Evolutionary conservation across 2,329 filamentous ascomycete genomes (phyloP), one percentile per base, ranked within the genome.

Genomic region (Sporothrix euskadiensis): DNA sequence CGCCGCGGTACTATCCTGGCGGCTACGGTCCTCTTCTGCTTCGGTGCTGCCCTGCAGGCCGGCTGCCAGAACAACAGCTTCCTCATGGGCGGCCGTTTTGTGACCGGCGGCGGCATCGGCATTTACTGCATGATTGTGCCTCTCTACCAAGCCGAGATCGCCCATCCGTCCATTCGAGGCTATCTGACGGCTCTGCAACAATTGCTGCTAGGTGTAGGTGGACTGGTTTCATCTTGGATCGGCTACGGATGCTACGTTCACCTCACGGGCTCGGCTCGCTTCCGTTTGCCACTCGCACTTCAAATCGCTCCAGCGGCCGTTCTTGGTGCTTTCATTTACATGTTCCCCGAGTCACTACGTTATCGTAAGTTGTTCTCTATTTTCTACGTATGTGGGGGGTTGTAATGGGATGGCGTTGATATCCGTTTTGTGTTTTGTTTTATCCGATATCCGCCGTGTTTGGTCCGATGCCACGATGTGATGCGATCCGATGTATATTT

Each of bases 71-170:
- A 63, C 57, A 63, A 63, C 32, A 10, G 35, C 9, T 63, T 63
- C 32, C 35, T 63, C 16, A 63, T 57, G 54, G 54, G 54, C 26
- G 54, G 54, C 54, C 54, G 54, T 4, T 57, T 57, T 6, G 54
- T 57, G 9, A 57, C 57, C 2, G 57, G 57, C 4, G 57, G 57
- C 4, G 57, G 57, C 6, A 63, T 63, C 19, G 57, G 57, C 32
- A 39, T 63, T 5, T 63, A 63, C 57, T 63, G 57, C 57, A 63
- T 63, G 57, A 63, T 63, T 9, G 57, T 63, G 4, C 57, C 57
- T 41, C 32, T 63, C 14, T 63, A 63, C 19, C 57, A 63, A 32
- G 57, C 57, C 12, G 57, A 63, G 57, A 63, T 63, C 35, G 57
- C 57, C 7, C 57, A 63, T 19, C 57, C 57, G 19, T 63, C 57